Conservation (phyloP, 116 monocot genomes). For the Phalaenopsis hybrid region DNA sequence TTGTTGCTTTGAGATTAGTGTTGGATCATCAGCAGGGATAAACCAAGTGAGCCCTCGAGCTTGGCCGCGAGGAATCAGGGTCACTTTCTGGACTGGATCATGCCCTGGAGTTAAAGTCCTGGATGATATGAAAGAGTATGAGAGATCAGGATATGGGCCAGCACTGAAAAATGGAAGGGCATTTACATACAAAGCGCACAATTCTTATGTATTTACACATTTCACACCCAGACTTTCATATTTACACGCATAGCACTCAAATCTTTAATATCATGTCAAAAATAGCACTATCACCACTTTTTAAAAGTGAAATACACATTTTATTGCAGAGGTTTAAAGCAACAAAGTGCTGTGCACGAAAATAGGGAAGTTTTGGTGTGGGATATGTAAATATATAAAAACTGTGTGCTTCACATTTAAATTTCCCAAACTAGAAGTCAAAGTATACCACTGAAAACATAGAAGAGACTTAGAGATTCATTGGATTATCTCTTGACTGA, state of each 20-base stretch:
- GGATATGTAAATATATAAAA: too few relatives aligned
- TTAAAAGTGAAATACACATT: too few relatives aligned
- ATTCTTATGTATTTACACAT: too few relatives aligned
- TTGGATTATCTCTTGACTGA: neutral
- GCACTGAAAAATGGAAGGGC: neutral
- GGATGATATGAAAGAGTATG: constrained; percentile 10
- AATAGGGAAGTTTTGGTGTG: too few relatives aligned
- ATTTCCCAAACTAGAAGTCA: neutral
- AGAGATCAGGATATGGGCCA: neutral
- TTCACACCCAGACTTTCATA: too few relatives aligned
- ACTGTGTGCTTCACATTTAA: neutral
- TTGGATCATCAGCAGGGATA: constrained; percentile 77
- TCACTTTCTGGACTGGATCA: constrained; percentile 87
- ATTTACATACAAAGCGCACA: too few relatives aligned
- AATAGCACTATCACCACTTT: too few relatives aligned
- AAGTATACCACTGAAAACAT: neutral
- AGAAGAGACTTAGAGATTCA: neutral
- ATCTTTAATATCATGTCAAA: too few relatives aligned
- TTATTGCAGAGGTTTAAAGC: too few relatives aligned
- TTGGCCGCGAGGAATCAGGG: constrained; percentile 75
- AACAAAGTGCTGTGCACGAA: too few relatives aligned
- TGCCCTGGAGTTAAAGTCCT: constrained; percentile 85
- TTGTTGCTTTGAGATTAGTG: constrained; percentile 82
- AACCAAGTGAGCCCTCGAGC: constrained; percentile 88
- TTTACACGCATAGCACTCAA: too few relatives aligned